Conservation (phyloP, 2,329 filamentous ascomycete species). For the Pseudonectria buxi region DNA sequence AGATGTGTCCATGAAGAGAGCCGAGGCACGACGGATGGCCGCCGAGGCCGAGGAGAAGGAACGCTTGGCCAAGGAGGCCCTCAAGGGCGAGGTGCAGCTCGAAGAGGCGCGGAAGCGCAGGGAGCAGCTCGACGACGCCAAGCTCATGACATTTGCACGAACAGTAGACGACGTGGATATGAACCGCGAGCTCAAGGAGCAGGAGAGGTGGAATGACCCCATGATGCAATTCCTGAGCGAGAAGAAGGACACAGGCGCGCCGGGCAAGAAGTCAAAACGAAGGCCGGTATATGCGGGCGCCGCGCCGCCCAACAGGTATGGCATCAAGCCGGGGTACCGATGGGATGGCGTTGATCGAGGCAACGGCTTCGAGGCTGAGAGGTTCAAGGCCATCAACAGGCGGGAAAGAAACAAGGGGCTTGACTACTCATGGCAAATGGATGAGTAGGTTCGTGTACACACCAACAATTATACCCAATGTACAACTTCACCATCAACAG, state of each 20-base stretch:
- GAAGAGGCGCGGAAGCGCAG: slow-evolving; percentile 57
- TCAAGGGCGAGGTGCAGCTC: slow-evolving; percentile 81
- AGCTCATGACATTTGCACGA: slow-evolving; percentile 72
- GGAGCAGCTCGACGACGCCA: slow-evolving; percentile 70
- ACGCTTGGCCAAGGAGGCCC: slow-evolving; percentile 57
- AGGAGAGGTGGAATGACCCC: slow-evolving; percentile 87
- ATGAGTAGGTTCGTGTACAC: slow-evolving; percentile 52
- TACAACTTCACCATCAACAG: too few species aligned
- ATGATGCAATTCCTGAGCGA: slow-evolving; percentile 70
- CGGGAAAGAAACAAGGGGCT: slow-evolving; percentile 69
- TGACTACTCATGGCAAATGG: slow-evolving; percentile 95
- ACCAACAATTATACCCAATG: neutral
- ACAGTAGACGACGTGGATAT: slow-evolving; percentile 78
- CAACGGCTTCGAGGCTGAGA: slow-evolving; percentile 88
- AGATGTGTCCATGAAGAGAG: slow-evolving; percentile 84
- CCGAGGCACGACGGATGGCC: slow-evolving; percentile 64
- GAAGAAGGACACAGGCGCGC: slow-evolving; percentile 30
- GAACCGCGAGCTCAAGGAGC: slow-evolving; percentile 73
- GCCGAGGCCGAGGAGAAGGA: slow-evolving; percentile 67
- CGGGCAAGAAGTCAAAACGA: slow-evolving; percentile 29
- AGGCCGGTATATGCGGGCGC: slow-evolving; percentile 71
- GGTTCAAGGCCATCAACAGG: slow-evolving; percentile 82
- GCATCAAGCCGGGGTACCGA: slow-evolving; percentile 82
- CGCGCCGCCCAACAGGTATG: slow-evolving; percentile 85
- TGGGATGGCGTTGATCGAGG: slow-evolving; percentile 97